These are phyloP conservation scores for Aaosphaeria arxii DNA, from an alignment of 2,329 filamentous ascomycete species.

Conservation along the genomic window DNA sequence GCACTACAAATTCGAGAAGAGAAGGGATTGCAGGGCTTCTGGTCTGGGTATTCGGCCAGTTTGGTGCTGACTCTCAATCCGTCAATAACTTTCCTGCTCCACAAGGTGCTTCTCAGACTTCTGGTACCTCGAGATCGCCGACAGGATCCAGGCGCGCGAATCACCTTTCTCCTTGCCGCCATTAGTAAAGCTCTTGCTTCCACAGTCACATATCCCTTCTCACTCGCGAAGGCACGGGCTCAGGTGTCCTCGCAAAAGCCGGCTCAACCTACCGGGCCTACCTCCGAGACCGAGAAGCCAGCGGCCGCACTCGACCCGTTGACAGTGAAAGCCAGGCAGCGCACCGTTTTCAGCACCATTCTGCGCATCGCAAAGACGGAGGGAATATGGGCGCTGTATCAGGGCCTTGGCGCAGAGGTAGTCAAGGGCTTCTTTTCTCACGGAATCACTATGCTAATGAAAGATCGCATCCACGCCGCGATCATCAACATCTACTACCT, in stretches of 20 bases:
- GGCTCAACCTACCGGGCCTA: constrained; percentile 11
- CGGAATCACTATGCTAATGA: constrained; percentile 82
- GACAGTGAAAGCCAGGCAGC: constrained; percentile 26
- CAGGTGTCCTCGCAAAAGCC: constrained; percentile 56
- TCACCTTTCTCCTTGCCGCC: constrained; percentile 68
- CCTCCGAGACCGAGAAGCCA: constrained; percentile 16
- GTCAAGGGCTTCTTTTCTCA: constrained; percentile 83
- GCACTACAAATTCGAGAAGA: constrained; percentile 62
- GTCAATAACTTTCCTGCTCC: constrained; percentile 79
- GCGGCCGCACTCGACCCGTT: constrained; percentile 3
- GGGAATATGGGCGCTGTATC: constrained; percentile 68
- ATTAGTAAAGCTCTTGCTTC: constrained; percentile 76
- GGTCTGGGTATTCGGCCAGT: constrained; percentile 82
- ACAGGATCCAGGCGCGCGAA: constrained; percentile 50
- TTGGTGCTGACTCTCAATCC: constrained; percentile 82
- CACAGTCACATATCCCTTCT: constrained; percentile 78
- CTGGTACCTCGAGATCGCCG: constrained; percentile 55
- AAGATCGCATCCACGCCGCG: constrained; percentile 70
- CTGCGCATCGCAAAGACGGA: constrained; percentile 58
- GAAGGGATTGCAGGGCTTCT: constrained; percentile 73
- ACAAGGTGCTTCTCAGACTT: constrained; percentile 65
- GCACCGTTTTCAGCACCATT: constrained; percentile 63
- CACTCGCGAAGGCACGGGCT: constrained; percentile 76
- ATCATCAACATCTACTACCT: constrained; percentile 72
- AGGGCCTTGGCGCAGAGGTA: constrained; percentile 72